phyloP scores from a whole-genome alignment of 768 basidiomycete genomes.

The Macrolepiota albuminosa region DNA sequence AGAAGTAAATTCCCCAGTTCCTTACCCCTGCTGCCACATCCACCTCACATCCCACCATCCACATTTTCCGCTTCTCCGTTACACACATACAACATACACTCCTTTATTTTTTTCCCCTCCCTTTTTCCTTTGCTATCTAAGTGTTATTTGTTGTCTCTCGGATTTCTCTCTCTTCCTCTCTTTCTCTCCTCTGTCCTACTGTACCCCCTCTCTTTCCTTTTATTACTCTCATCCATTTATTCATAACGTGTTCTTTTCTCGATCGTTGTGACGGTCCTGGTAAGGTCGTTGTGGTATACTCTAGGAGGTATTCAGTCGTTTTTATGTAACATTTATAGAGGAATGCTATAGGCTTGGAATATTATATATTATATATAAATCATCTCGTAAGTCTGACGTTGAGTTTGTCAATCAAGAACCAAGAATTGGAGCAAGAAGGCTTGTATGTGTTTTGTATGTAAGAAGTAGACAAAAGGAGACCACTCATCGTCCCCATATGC shows the following conservation, averaged over 20 bases:
- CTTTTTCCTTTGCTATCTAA: constrained; percentile 23
- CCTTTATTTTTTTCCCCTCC: constrained; percentile 14
- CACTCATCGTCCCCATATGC: not conserved
- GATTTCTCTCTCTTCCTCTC: constrained; percentile 12
- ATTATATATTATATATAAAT: constrained; percentile 9
- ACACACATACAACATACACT: constrained; percentile 7
- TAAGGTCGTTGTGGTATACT: constrained; percentile 26
- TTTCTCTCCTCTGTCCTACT: constrained; percentile 11
- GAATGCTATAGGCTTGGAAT: constrained; percentile 31
- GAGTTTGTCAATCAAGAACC: not conserved
- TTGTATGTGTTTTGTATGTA: not conserved
- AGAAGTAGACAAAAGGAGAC: not conserved
- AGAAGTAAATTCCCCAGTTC: constrained; percentile 7
- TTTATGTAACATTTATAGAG: constrained; percentile 40
- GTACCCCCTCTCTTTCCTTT: constrained; percentile 17
- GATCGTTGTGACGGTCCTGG: constrained; percentile 24
- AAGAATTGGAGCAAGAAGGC: not conserved
- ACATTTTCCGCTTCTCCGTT: not conserved
- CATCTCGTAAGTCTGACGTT: not conserved
- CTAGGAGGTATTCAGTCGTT: constrained; percentile 27
- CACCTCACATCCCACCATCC: not conserved
- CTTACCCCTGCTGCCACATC: not conserved
- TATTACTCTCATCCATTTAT: constrained; percentile 3
- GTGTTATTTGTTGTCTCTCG: constrained; percentile 28
- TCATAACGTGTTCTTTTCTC: constrained; percentile 9